Base-by-base conservation (phyloP, 2,329 filamentous ascomycete species). In the Penicillium sp. region DNA sequence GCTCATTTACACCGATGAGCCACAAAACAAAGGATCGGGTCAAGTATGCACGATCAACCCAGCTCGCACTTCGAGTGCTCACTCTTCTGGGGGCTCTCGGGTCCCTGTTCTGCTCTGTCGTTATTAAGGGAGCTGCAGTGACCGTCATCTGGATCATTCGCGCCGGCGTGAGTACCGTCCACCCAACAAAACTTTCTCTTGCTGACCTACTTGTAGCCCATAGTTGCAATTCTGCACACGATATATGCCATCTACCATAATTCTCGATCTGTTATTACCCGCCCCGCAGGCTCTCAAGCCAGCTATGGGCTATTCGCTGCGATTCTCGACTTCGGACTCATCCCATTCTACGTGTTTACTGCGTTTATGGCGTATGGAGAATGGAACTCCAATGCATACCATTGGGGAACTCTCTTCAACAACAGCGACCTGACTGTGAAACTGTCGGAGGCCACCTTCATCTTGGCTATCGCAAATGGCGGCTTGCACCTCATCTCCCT, bases 241-340 rank as follows among this genome's bases (percentile, higher is more conserved):
- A 68, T 86, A 19, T 97, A 97, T 74, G 90, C 84, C 42, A 83
- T 96, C 59, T 94, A 90, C 68, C 92, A 97, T 72, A 84, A 96
- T 39, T 81, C 84, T 15, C 85, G 90, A 33, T 85, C 87, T 38
- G 83, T 90, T 0, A 86, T 85, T 48, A 84, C 82, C 44, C 86
- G 92, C 51, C 86, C 92, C 0, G 87, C 93, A 0, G 88, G 82
- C 4, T 96, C 91, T 23, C 90, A 91, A 19, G 88, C 91, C 15
- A 93, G 91, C 62, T 97, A 97, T 75, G 91, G 96, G 75, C 77
- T 94, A 57, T 97, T 97, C 72, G 86, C 92, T 3, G 81, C 85
- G 12, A 77, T 91, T 43, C 83, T 89, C 42, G 93, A 97, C 72
- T 76, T 79, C n/a, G 83, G 82, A 19, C 76, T 88, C 53, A 79